phyloP scores from a whole-genome alignment of 2,329 filamentous ascomycete species.

The Alternaria sp. region DNA sequence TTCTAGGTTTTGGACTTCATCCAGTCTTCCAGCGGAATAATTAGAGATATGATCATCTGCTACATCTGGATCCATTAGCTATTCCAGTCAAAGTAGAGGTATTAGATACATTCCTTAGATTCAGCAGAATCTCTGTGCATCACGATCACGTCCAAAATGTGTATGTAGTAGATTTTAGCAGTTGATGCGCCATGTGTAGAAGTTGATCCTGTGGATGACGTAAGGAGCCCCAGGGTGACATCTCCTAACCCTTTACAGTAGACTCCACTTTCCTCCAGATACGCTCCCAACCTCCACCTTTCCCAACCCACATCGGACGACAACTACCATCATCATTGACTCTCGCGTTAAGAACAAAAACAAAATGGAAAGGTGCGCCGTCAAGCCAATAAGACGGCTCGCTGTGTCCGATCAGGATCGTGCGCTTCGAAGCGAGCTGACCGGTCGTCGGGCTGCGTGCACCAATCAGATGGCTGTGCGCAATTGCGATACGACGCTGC shows the following conservation, averaged over 20 bases:
- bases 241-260: neutral
- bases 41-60: neutral
- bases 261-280: neutral
- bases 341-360: neutral
- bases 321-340: neutral
- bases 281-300: neutral
- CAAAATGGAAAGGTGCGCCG: neutral
- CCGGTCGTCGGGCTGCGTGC: slow-evolving; percentile 3
- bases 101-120: too few species aligned
- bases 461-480: slow-evolving; percentile 18
- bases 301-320: neutral
- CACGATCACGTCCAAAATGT: neutral
- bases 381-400: neutral
- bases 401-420: neutral
- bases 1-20: neutral
- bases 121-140: neutral
- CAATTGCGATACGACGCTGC: slow-evolving; percentile 16
- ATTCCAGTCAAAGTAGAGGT: neutral
- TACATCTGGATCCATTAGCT: neutral
- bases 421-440: slow-evolving; percentile 7
- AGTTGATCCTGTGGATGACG: neutral
- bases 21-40: neutral
- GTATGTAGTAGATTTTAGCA: neutral
- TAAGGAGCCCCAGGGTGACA: neutral
- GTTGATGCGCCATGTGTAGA: fast-evolving